Base-by-base conservation (phyloP, 441 rosid species). In the Bruguiera hainesii region DNA sequence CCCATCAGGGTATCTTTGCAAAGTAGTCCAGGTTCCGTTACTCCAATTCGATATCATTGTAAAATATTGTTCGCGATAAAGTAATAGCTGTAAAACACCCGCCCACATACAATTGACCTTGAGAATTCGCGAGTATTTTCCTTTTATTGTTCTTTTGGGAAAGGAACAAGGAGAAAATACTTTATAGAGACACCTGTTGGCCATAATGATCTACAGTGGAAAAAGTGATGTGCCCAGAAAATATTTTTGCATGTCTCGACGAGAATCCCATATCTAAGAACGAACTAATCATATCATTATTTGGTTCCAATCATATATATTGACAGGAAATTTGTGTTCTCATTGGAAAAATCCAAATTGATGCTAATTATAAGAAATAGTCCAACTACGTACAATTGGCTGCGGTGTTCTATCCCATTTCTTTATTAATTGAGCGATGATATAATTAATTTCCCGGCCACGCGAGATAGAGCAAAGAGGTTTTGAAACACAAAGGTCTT, bases 1-100 rank as follows among this genome's bases (percentile, higher is more conserved):
- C 26, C 51, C 46, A 3, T 3, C 15, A 18, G 15, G 8, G 25
- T 16, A 1, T 52, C 30, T 7, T 46, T 65, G 37, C 26, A 39
- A 29, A 26, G 18, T 20, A 37, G 23, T 55, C 58, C 74, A 74
- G 76, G 79, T 72, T 71, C 79, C 63, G 26, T 56, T 42, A 11
- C 2, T 42, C 15, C 48, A 13, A 42, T 13, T 42, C 13, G 18
- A 42, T 42, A 42, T 42, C 16, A 11, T 13, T 3, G 16, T 42
- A 37, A 37, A 9, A 37, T 11, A 9, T 37, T 10, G 46, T 11
- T 37, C 4, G 46, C 46, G 10, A 37, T 10, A 33, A 33, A 33
- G 37, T 7, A 7, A 33, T 7, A 33, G 37, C 37, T 33, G 37
- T 1, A 33, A 33, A 33, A 42, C 5, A 3, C 15, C 16, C 18